Percentiles rank a stretch among this genome's conserved stretches.
phyloP scores from a whole-genome alignment of 768 basidiomycete species.

The Mycena leptocephala region DNA sequence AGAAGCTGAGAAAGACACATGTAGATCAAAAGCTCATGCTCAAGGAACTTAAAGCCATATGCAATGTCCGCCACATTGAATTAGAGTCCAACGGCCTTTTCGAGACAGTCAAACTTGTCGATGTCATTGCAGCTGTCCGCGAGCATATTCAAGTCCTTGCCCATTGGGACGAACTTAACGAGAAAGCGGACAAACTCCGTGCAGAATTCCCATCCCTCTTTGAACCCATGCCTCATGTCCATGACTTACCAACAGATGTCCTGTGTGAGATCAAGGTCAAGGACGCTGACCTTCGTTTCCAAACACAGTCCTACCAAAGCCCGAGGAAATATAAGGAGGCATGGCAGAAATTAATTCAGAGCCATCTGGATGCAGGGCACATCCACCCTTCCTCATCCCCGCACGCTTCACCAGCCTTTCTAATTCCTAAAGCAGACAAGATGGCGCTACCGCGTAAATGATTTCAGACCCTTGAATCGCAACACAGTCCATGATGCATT shows the following conservation, averaged over 20 bases:
- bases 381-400: conserved; percentile 6
- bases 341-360: conserved; percentile 49
- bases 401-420: no score
- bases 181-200: neutral
- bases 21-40: neutral
- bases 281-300: conserved; percentile 42
- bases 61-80: neutral
- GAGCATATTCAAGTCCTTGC: neutral
- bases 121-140: neutral
- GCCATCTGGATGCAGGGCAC: neutral
- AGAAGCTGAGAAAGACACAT: no score
- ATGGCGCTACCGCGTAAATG: no score
- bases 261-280: no score
- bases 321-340: conserved; percentile 49
- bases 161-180: neutral
- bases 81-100: neutral
- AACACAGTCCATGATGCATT: no score
- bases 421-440: no score
- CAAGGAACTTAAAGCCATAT: neutral
- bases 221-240: conserved; percentile 45
- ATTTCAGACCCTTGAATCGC: no score
- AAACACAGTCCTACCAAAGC: conserved; percentile 46
- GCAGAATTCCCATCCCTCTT: neutral
- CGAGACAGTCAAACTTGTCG: neutral
- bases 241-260: conserved; percentile 39